Percentiles rank a stretch among this genome's conserved stretches.
phyloP scores from a whole-genome alignment of 2,329 filamentous ascomycete genomes.

The Gaeumannomyces tritici region DNA sequence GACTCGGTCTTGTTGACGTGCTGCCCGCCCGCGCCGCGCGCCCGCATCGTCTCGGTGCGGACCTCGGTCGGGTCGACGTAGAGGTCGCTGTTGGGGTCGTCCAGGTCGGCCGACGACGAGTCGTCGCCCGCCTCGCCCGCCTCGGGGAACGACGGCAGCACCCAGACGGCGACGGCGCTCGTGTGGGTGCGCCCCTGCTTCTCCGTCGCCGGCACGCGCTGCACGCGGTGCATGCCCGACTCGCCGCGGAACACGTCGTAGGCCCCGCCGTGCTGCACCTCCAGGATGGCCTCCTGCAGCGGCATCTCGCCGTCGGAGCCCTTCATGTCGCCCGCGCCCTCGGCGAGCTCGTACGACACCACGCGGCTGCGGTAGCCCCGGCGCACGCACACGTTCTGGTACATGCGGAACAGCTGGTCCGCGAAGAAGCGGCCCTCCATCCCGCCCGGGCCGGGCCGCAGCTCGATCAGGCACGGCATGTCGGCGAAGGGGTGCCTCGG shows the following conservation, averaged over 20 bases:
- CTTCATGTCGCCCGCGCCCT: conserved; percentile 47
- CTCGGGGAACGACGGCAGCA: conserved; percentile 73
- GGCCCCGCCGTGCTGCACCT: conserved; percentile 65
- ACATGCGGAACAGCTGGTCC: conserved; percentile 83
- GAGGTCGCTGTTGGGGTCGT: conserved; percentile 85
- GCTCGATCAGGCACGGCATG: conserved; percentile 83
- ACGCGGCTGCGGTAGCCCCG: conserved; percentile 56
- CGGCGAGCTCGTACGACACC: conserved; percentile 71
- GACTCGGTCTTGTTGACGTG: conserved; percentile 99
- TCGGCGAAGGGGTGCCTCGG: conserved; percentile 84
- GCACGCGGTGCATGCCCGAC: conserved; percentile 89
- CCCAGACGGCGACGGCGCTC: conserved; percentile 83
- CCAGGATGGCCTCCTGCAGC: conserved; percentile 79
- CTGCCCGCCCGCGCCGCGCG: conserved; percentile 85
- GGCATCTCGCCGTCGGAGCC: conserved; percentile 53
- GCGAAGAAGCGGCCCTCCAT: conserved; percentile 88
- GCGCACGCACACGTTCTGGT: conserved; percentile 60
- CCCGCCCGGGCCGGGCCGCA: conserved; percentile 84
- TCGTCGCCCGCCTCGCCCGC: conserved; percentile 29
- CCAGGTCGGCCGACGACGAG: conserved; percentile 42
- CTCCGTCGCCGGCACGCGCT: conserved; percentile 87
- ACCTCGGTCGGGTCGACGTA: conserved; percentile 83
- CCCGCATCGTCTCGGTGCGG: conserved; percentile 78
- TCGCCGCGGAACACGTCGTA: conserved; percentile 79
- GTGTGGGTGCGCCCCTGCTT: conserved; percentile 88